phyloP scores from a whole-genome alignment of 352 stramenopile species.

The Aphanomyces astaci region DNA sequence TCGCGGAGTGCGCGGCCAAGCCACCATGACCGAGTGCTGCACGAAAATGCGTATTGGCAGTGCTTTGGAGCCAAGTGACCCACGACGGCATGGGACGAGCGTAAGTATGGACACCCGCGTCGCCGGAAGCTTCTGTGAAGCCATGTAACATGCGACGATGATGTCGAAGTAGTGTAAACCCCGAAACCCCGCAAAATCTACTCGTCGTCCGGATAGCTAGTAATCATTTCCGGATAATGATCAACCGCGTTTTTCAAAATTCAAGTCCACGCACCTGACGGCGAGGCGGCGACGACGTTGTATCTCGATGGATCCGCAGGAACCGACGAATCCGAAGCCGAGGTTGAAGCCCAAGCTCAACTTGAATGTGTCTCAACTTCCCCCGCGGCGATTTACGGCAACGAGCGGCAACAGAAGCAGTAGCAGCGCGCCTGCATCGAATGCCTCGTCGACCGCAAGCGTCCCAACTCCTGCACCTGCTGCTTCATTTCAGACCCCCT shows the following conservation, averaged over 20 bases:
- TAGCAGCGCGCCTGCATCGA: not conserved
- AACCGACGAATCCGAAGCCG: not conserved
- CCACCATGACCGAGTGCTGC: slow-evolving; percentile 45
- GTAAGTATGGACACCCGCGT: too few relatives aligned
- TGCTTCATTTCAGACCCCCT: not conserved
- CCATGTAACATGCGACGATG: too few relatives aligned
- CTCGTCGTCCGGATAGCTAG: too few relatives aligned
- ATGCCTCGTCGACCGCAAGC: not conserved
- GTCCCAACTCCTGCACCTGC: not conserved
- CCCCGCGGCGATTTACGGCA: slow-evolving; percentile 2
- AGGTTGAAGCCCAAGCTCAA: slow-evolving; percentile 18
- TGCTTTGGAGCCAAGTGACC: slow-evolving; percentile 36
- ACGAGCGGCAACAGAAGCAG: not conserved
- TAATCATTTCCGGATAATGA: slow-evolving; percentile 1
- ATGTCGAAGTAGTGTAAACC: too few relatives aligned
- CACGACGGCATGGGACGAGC: too few relatives aligned
- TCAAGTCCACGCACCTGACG: not conserved
- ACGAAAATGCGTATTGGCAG: slow-evolving; percentile 81
- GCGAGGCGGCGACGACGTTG: not conserved
- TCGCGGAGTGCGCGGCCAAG: slow-evolving; percentile 42
- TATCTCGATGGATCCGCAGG: not conserved
- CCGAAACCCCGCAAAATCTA: too few relatives aligned
- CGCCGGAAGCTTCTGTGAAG: too few relatives aligned
- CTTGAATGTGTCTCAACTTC: slow-evolving; percentile 13
- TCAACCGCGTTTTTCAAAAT: slow-evolving; percentile 7